phyloP scores from a whole-genome alignment of 176 grass and related monocot genomes.

The Lolium rigidum region DNA sequence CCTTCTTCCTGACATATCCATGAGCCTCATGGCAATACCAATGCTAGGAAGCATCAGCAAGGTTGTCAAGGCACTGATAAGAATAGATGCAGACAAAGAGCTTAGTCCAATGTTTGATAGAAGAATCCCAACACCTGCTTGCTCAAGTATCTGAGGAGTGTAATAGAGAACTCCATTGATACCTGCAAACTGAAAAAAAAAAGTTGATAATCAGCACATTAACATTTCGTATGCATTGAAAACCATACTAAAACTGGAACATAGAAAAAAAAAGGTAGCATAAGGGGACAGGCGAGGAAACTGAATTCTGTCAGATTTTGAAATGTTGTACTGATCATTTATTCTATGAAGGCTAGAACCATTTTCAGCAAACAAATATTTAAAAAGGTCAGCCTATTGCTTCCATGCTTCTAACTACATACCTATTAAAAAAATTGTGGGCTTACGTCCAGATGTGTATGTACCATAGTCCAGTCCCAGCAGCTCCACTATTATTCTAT shows the following conservation, averaged over 20 bases:
- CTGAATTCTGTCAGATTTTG: slow-evolving; percentile 4
- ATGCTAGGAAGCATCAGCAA: slow-evolving; percentile 97
- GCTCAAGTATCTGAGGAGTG: slow-evolving; percentile 97
- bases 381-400: neutral
- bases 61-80: slow-evolving; percentile 93
- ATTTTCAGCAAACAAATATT: slow-evolving; percentile 13
- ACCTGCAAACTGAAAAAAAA: slow-evolving; percentile 82
- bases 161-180: slow-evolving; percentile 99
- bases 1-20: slow-evolving; percentile 99
- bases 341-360: neutral
- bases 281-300: neutral
- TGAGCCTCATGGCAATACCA: slow-evolving; percentile 94
- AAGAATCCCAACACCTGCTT: slow-evolving; percentile 91
- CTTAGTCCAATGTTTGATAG: slow-evolving; percentile 84
- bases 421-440: neutral
- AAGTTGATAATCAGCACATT: slow-evolving; percentile 13
- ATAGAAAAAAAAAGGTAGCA: neutral
- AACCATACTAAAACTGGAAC: neutral
- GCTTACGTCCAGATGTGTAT: neutral
- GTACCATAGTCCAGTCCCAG: neutral
- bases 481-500: slow-evolving; percentile 7
- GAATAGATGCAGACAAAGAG: slow-evolving; percentile 81
- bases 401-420: slow-evolving; percentile 7
- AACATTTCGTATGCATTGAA: neutral
- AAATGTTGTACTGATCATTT: neutral